Conservation (phyloP, 2,329 filamentous ascomycete species). For the Phoma sp. region DNA sequence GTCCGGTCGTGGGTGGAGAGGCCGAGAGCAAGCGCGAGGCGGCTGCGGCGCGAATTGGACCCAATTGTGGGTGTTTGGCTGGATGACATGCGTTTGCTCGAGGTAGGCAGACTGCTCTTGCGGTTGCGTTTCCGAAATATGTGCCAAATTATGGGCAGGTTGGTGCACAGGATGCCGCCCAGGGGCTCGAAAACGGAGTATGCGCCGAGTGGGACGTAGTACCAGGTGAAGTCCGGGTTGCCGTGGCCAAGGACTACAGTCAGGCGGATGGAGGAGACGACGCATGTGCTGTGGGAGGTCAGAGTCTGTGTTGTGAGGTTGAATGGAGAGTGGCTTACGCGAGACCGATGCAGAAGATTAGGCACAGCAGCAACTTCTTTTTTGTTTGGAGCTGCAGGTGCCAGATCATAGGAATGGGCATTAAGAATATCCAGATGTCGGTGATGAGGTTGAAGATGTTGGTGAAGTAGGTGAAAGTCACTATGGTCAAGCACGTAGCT, state of each 20-base stretch:
- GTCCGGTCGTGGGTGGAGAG: conserved; percentile 32
- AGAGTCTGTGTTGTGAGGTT: too few species aligned
- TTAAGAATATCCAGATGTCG: conserved; percentile 43
- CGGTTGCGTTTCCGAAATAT: conserved; percentile 41
- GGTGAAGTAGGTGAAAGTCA: conserved; percentile 42
- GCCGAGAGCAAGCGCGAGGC: conserved; percentile 29
- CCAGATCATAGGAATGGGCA: conserved; percentile 45
- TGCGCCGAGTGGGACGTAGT: conserved; percentile 41
- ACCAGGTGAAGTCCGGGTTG: conserved; percentile 43
- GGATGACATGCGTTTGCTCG: conserved; percentile 24
- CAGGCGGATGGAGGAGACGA: conserved; percentile 39
- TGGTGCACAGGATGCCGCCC: conserved; percentile 43
- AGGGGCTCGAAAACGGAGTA: conserved; percentile 45
- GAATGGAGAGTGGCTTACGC: conserved; percentile 28
- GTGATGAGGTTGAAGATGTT: conserved; percentile 44
- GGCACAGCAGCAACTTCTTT: conserved; percentile 39
- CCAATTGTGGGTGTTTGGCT: conserved; percentile 28
- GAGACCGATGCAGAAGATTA: conserved; percentile 43
- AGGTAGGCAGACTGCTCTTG: conserved; percentile 15
- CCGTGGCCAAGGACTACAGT: conserved; percentile 41
- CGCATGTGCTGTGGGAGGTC: conserved; percentile 32
- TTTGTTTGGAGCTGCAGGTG: conserved; percentile 41
- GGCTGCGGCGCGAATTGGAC: conserved; percentile 25
- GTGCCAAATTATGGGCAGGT: conserved; percentile 44
- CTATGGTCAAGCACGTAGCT: conserved; percentile 36